phyloP scores from a whole-genome alignment of 139 green algal species.

The Haematococcus sp. region DNA sequence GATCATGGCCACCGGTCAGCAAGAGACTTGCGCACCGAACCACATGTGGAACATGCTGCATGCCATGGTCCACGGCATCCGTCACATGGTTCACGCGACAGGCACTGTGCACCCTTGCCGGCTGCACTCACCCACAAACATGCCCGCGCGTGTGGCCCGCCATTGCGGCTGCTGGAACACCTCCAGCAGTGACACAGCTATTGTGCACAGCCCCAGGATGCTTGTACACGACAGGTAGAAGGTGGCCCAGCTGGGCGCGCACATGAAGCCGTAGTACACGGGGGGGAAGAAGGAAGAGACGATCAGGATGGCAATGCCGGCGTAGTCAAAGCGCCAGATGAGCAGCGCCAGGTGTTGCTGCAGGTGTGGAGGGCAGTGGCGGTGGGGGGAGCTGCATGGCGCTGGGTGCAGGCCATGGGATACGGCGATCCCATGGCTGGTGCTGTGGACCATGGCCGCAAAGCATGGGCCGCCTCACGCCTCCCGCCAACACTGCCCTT shows the following conservation, averaged over 20 bases:
- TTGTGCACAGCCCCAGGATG: conserved; percentile 52
- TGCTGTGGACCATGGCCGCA: no score
- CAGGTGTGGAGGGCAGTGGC: background rate
- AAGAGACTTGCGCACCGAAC: no score
- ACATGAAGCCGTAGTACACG: conserved; percentile 95
- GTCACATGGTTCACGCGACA: no score
- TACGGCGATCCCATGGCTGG: no score
- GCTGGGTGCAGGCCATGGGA: background rate
- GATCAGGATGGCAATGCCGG: conserved; percentile 91
- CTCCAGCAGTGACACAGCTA: conserved; percentile 33
- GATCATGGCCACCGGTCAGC: no score
- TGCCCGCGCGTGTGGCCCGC: conserved; percentile 33
- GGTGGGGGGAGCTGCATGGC: background rate
- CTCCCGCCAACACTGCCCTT: no score
- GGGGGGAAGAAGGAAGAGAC: conserved; percentile 92
- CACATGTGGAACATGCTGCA: no score
- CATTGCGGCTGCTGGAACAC: conserved; percentile 34
- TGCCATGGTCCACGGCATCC: no score
- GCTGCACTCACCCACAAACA: conserved; percentile 46
- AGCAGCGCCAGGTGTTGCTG: conserved; percentile 54
- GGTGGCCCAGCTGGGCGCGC: conserved; percentile 51
- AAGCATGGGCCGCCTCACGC: no score
- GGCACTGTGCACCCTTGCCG: no score
- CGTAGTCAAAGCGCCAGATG: conserved; percentile 93
- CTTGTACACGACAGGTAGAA: conserved; percentile 81